Percentiles rank a stretch among this genome's conserved stretches.
Conservation (phyloP, 2,329 filamentous ascomycete species). For the Fusarium falciforme region DNA sequence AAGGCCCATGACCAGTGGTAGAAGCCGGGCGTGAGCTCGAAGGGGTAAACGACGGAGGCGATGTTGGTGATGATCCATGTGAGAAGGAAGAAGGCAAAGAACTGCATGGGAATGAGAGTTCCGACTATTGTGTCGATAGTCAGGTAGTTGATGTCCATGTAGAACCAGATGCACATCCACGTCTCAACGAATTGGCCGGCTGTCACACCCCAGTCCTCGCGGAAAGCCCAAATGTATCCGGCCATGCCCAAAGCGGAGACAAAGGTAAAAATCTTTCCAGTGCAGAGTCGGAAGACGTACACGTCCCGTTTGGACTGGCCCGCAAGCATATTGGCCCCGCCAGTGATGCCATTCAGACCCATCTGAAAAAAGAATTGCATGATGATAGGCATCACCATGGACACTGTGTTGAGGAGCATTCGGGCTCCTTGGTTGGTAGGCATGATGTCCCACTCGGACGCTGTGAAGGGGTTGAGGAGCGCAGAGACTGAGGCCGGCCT, state of each 20-base stretch:
- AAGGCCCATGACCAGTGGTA: slow-evolving; percentile 21
- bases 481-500: slow-evolving; percentile 32
- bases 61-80: slow-evolving; percentile 48
- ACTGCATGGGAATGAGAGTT: slow-evolving; percentile 46
- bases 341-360: slow-evolving; percentile 11
- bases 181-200: slow-evolving; percentile 40
- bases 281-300: slow-evolving; percentile 31
- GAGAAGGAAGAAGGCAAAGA: slow-evolving; percentile 55
- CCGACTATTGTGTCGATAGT: slow-evolving; percentile 49
- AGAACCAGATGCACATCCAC: slow-evolving; percentile 51
- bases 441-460: slow-evolving; percentile 40
- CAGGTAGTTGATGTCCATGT: slow-evolving; percentile 55
- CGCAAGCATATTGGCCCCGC: background rate
- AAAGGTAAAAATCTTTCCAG: slow-evolving; percentile 46
- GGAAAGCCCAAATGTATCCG: slow-evolving; percentile 57
- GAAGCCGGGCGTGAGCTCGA: slow-evolving; percentile 27
- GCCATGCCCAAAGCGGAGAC: slow-evolving; percentile 51
- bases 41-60: slow-evolving; percentile 14
- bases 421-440: slow-evolving; percentile 47
- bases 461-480: slow-evolving; percentile 46
- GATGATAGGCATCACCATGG: slow-evolving; percentile 49
- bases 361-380: slow-evolving; percentile 42
- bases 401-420: slow-evolving; percentile 50
- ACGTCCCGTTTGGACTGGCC: slow-evolving; percentile 31
- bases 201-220: slow-evolving; percentile 53